Conservation (phyloP, 441 rosid species). For the Dalechampia spathulata region DNA sequence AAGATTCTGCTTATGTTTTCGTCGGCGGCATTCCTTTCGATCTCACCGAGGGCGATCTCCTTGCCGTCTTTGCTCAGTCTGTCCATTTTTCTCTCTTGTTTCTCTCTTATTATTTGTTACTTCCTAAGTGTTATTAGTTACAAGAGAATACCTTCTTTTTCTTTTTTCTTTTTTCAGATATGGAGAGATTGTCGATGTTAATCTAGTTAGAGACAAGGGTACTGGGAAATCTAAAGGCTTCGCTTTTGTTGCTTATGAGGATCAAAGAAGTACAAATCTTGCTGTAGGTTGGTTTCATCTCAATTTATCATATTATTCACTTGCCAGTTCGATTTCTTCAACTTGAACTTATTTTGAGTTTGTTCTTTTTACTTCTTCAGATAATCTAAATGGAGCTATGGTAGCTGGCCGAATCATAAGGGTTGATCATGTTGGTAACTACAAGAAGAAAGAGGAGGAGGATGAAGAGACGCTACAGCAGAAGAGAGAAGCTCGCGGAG, state of each 20-base stretch:
- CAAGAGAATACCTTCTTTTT: background rate
- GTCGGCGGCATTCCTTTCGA: constrained; percentile 84
- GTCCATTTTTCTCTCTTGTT: background rate
- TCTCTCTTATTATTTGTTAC: background rate
- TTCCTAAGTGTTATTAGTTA: background rate
- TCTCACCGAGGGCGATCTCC: constrained; percentile 94
- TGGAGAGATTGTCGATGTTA: constrained; percentile 87
- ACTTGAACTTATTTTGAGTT: background rate
- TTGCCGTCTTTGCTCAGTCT: constrained; percentile 88
- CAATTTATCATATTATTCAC: no score
- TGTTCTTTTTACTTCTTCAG: constrained; percentile 26
- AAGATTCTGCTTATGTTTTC: constrained; percentile 69
- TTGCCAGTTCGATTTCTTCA: no score
- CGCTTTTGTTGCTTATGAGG: constrained; percentile 86
- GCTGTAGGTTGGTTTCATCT: constrained; percentile 65
- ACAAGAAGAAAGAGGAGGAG: constrained; percentile 77
- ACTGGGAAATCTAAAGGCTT: constrained; percentile 92
- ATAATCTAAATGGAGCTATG: constrained; percentile 78
- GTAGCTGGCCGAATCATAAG: constrained; percentile 61
- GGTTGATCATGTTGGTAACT: constrained; percentile 68
- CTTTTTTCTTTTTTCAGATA: constrained; percentile 29
- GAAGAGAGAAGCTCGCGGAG: constrained; percentile 88
- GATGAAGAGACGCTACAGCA: constrained; percentile 60
- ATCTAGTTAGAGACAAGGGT: constrained; percentile 81
- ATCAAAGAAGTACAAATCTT: constrained; percentile 81